Evolutionary conservation across 139 green algal genomes (phyloP), one percentile per base, ranked within the genome.

Genomic region (Chlamydomonas sp.): DNA sequence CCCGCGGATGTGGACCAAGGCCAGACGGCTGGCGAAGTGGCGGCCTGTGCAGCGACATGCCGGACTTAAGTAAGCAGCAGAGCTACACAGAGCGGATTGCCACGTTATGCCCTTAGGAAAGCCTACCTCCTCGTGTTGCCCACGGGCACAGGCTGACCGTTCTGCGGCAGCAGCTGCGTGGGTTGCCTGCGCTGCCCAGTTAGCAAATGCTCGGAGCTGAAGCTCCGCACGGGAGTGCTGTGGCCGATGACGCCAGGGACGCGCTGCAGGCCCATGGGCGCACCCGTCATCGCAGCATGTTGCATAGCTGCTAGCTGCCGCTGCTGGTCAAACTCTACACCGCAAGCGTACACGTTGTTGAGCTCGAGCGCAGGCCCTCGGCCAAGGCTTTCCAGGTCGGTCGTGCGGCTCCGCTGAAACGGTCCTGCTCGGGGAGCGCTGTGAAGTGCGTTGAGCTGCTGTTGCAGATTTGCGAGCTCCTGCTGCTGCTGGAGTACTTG

Each of bases 141-240:
- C 80, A 18, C 16, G 4, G 64, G 5, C 57, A 49, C 9, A 66
- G 12, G 79, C 31, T 62, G 72, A 63, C 7, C 20, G 49, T 20
- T 10, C 16, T 58, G 12, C 5, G 63, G 64, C 10, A 10, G 62
- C 78, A 4, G 79, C n/a, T 49, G 57, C 69, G 69, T 16, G 8
- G 69, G 1, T 9, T 1, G 31, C 4, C 73, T 7, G 9, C 6
- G 9, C 49, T 62, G 83, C 9, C 83, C 83, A 4, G 74, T 62
- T 5, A 87, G 62, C n/a, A 87, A 73, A 63, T 87, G 83, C 57
- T 87, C 83, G 6, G 83, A 87, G 73, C 83, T 87, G 71, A 87
- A 87, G 73, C 72, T 81, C 73, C 83, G 83, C 14, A 87, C 83
- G 4, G 83, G 83, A 2, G 80, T 72, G 73, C 75, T 87, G 83